Conservation (phyloP, 331 rosid species). For the Acacia concinna region DNA sequence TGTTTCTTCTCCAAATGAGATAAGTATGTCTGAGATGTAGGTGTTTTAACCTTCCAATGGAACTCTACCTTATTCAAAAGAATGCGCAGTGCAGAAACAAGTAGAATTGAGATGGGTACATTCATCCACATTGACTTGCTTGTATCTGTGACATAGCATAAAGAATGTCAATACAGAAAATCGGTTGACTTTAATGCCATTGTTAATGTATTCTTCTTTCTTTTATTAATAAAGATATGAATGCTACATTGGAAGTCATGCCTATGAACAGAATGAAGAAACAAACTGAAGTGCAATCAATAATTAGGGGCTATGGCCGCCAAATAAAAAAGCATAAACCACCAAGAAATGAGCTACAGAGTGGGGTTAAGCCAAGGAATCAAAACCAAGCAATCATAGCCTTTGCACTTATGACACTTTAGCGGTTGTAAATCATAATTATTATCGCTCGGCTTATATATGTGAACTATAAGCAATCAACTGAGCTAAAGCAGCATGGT, state of each 20-base stretch:
- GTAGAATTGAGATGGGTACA: constrained; percentile 72
- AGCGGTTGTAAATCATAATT: neutral
- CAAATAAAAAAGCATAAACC: neutral
- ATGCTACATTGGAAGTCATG: constrained; percentile 1
- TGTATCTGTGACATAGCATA: constrained; percentile 57
- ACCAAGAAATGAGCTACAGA: neutral
- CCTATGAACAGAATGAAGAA: constrained; percentile 42
- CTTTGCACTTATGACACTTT: neutral
- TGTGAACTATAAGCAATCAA: neutral
- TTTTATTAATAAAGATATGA: neutral
- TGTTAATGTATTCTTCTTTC: neutral
- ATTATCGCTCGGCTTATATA: neutral
- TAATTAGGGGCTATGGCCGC: neutral
- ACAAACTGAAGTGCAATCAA: neutral
- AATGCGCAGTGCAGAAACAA: constrained; percentile 62
- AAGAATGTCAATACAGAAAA: neutral
- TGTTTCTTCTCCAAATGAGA: constrained; percentile 93
- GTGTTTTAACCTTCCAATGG: constrained; percentile 63
- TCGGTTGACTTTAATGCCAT: neutral
- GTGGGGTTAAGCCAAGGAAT: neutral
- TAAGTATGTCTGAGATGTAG: constrained; percentile 56
- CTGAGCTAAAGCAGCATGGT: constrained; percentile 1
- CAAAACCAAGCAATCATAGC: neutral
- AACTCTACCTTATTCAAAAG: constrained; percentile 74
- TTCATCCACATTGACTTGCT: constrained; percentile 99